A percentile compares a stretch with the other conserved stretches of the same genome.
Evolutionary conservation across 257 asterid genomes (phyloP).

Genomic region (Primulina huaijiensis): DNA sequence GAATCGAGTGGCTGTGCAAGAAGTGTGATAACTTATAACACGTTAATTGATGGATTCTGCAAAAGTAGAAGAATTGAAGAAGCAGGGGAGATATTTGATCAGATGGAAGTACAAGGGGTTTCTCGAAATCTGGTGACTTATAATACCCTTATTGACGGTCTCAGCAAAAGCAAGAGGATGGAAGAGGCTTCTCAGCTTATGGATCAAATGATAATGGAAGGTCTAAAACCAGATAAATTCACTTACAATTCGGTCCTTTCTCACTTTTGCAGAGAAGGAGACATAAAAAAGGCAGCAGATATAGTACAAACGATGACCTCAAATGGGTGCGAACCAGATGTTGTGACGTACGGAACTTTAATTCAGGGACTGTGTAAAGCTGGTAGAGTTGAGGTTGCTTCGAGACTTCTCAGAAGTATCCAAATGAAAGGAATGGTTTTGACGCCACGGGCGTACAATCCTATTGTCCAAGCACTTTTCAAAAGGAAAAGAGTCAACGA

Average conservation of each 20-base stretch:
- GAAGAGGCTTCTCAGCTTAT: conserved; percentile 87
- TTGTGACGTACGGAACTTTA: conserved; percentile 73
- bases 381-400: conserved; percentile 64
- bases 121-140: conserved; percentile 71
- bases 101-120: conserved; percentile 81
- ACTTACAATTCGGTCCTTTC: conserved; percentile 76
- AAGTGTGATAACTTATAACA: conserved; percentile 70
- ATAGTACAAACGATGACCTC: conserved; percentile 73
- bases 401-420: conserved; percentile 64
- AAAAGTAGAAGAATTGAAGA: conserved; percentile 66
- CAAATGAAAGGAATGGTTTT: conserved; percentile 84
- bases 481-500: conserved; percentile 55
- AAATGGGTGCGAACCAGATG: conserved; percentile 81
- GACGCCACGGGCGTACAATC: conserved; percentile 79
- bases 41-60: conserved; percentile 77
- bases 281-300: conserved; percentile 84
- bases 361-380: conserved; percentile 88
- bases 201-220: conserved; percentile 93
- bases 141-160: conserved; percentile 86
- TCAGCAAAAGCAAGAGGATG: conserved; percentile 63
- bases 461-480: conserved; percentile 70
- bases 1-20: conserved; percentile 74
- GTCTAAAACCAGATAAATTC: conserved; percentile 69
- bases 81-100: conserved; percentile 88
- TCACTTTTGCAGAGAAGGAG: conserved; percentile 76